Evolutionary conservation across 2,329 filamentous ascomycete species (phyloP).

Genomic region (Reticulascus tulasneorum): DNA sequence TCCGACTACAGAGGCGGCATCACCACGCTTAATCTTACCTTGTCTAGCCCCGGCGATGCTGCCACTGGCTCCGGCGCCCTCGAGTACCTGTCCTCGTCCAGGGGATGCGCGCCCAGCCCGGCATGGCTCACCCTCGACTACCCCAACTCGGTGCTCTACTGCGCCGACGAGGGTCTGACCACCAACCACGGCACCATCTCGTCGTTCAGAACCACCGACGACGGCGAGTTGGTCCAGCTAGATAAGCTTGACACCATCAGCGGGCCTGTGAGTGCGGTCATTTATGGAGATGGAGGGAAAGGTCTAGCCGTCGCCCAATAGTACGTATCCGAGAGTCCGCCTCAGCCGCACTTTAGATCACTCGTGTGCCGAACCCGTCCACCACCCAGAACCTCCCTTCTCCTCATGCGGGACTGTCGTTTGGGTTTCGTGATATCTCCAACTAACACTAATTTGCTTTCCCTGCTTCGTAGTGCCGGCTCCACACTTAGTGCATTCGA

Average conservation of each 20-base stretch:
- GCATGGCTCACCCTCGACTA: slow-evolving; percentile 58
- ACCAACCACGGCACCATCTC: slow-evolving; percentile 44
- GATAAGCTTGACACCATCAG: slow-evolving; percentile 26
- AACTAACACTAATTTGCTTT: slow-evolving; percentile 3
- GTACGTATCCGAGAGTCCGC: too few relatives aligned
- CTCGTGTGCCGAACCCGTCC: too few relatives aligned
- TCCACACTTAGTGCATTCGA: slow-evolving; percentile 42
- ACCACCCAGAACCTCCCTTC: slow-evolving; percentile 2
- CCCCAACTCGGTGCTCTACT: slow-evolving; percentile 49
- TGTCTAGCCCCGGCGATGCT: slow-evolving; percentile 17
- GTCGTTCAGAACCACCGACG: slow-evolving; percentile 30
- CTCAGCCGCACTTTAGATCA: too few relatives aligned
- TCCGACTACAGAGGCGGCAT: slow-evolving; percentile 45
- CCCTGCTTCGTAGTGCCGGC: slow-evolving; percentile 25
- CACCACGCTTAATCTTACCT: slow-evolving; percentile 42
- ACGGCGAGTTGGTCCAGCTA: slow-evolving; percentile 36
- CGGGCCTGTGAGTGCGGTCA: slow-evolving; percentile 40
- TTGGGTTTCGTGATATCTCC: too few relatives aligned
- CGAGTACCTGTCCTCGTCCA: slow-evolving; percentile 35
- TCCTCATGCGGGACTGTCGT: too few relatives aligned
- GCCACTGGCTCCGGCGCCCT: slow-evolving; percentile 28
- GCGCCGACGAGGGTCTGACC: slow-evolving; percentile 53
- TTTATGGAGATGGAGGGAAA: slow-evolving; percentile 37
- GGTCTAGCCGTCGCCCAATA: slow-evolving; percentile 43
- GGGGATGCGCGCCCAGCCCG: slow-evolving; percentile 49